These are phyloP conservation scores for Pseudogymnoascus verrucosus DNA, from an alignment of 2,329 filamentous ascomycete species.

Conservation along the genomic window DNA sequence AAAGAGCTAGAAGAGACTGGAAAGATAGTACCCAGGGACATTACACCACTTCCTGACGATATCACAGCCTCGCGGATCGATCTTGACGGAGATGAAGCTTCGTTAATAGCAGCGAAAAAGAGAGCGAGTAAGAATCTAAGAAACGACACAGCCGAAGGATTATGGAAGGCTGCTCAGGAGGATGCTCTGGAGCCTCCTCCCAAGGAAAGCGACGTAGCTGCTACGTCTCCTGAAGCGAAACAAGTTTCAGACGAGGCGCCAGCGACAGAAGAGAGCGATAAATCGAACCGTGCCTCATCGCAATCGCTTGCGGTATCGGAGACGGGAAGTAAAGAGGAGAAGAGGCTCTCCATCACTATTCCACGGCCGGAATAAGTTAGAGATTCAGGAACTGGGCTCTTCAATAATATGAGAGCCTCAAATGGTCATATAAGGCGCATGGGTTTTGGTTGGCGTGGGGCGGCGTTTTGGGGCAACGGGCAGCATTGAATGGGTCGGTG, in stretches of 20 bases:
- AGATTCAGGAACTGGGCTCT: not conserved
- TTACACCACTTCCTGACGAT: constrained; percentile 20
- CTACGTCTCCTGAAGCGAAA: not conserved
- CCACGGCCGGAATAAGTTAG: constrained; percentile 20
- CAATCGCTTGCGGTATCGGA: constrained; percentile 19
- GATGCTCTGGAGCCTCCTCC: constrained; percentile 11
- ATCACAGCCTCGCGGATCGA: not conserved
- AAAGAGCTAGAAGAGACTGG: constrained; percentile 25
- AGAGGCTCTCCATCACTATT: constrained; percentile 33
- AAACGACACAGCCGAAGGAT: constrained; percentile 13
- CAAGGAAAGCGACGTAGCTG: constrained; percentile 1
- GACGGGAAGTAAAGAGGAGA: constrained; percentile 22
- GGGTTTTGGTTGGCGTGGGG: not conserved
- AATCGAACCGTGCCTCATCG: constrained; percentile 19
- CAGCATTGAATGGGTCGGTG: not conserved
- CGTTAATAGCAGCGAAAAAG: not conserved
- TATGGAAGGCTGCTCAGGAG: constrained; percentile 15
- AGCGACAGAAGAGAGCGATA: constrained; percentile 11
- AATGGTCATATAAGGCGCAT: not conserved
- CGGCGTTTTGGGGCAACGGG: not conserved
- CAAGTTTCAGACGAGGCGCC: not conserved
- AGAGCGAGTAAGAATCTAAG: constrained; percentile 1
- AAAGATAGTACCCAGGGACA: constrained; percentile 24
- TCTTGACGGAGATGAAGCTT: not conserved
- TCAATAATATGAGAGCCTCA: not conserved